These are phyloP conservation scores for Penstemon newberryi DNA, from an alignment of 257 asterid species.

Conservation along the genomic window DNA sequence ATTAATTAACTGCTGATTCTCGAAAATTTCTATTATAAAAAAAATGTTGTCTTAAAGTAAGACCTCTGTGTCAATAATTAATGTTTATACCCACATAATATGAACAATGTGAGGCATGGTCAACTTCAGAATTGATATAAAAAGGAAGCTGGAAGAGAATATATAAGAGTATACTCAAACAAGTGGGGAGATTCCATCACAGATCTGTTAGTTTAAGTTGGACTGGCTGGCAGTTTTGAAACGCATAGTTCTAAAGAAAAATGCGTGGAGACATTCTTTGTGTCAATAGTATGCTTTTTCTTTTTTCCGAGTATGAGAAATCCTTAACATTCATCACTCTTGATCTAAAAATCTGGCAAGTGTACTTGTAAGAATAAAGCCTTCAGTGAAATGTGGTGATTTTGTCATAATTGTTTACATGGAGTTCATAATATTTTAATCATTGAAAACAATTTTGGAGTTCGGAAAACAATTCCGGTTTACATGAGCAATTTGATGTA, in stretches of 20 bases:
- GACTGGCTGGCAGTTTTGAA: conserved; percentile 1
- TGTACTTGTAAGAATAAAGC: neutral
- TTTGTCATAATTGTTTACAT: too few relatives aligned
- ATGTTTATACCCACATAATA: conserved; percentile 1
- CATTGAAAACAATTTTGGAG: too few relatives aligned
- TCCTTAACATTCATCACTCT: neutral
- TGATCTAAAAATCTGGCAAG: neutral
- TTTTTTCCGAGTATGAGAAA: neutral
- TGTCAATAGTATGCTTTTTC: neutral
- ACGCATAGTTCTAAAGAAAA: neutral
- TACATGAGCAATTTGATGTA: neutral
- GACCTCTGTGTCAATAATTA: neutral
- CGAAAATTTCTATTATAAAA: neutral
- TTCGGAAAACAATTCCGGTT: neutral
- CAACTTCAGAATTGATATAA: neutral
- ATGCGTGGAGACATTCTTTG: neutral
- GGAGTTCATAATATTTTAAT: too few relatives aligned
- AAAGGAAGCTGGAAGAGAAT: conserved; percentile 4
- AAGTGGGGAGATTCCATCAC: neutral
- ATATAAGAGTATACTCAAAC: conserved; percentile 3
- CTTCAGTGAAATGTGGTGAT: neutral
- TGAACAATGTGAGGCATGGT: conserved; percentile 1
- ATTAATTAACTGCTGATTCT: neutral
- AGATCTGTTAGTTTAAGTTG: neutral
- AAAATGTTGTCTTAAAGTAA: neutral